Base-by-base conservation (phyloP, 2,329 filamentous ascomycete species). In the Nothopassalora personata region DNA sequence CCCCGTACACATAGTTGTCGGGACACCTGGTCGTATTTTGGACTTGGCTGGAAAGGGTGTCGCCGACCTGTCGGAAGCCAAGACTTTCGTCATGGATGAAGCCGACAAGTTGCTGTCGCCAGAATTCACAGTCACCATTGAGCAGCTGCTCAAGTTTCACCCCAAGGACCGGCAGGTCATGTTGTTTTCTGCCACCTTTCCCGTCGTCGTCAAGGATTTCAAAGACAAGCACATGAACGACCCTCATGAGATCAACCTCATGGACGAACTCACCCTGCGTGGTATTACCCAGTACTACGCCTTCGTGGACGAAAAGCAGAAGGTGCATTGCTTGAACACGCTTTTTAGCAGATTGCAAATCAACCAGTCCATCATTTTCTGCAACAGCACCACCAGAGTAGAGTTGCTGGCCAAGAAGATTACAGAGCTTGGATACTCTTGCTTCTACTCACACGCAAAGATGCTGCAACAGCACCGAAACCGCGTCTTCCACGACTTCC, bases 351-450 rank as follows among this genome's bases (percentile, higher is more conserved):
- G 97, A 77, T 86, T 99, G 15, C 93, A 99, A 77, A 99, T 99
- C 79, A 99, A 99, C 79, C 94, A 99, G 80, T 99, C 95, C 63
- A 99, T 99, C 79, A 99, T 99, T 74, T 99, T 99, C 80, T 99
- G 94, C 80, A 99, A 99, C 78, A 99, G 94, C 45, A 99, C 94
- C 56, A 97, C 97, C 76, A 90, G 94, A 66, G 94, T 99, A 61
- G 94, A 99, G 77, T 83, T 99, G 55, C 84, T 99, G 28, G 94
- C 94, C 53, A 99, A 99, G 83, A 99, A 99, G 77, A 99, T 99
- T 71, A 99, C 95, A 51, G 95, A 99, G 75, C 85, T 99, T 65
- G 94, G 94, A 65, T 99, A 99, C 78, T 99, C 94, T 1, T 99
- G 94, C 80, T 99, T 97, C 80, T 99, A 99, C 80, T 97, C 93